Evolutionary conservation across 1,284 basidiomycete species (phyloP).

Genomic region (Porphyrellus sp.): DNA sequence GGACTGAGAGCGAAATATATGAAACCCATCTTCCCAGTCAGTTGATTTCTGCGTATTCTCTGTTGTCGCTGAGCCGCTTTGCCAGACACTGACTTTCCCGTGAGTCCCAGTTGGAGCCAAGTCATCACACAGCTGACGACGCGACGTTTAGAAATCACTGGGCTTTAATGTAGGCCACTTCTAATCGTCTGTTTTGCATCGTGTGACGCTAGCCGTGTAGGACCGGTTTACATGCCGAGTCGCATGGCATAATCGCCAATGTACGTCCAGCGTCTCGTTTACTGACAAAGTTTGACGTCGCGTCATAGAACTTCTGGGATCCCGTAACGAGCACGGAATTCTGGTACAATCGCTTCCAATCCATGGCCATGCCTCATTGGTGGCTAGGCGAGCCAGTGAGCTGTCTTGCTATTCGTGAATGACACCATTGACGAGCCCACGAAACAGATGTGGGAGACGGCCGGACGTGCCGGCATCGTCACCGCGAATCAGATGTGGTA

Average conservation of each 20-base stretch:
- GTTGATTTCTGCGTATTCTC: conserved; percentile 26
- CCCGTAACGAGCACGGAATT: conserved; percentile 61
- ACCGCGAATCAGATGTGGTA: conserved; percentile 91
- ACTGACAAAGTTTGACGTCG: neutral
- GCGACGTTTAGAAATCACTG: conserved; percentile 69
- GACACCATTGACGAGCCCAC: neutral
- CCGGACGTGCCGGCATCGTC: conserved; percentile 65
- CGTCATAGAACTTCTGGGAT: conserved; percentile 79
- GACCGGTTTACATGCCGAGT: conserved; percentile 85
- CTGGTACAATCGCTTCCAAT: conserved; percentile 61
- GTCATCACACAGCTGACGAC: neutral
- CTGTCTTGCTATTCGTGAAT: neutral
- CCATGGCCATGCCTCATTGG: conserved; percentile 69
- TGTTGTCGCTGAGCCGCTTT: conserved; percentile 3
- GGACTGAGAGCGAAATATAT: conserved; percentile 84
- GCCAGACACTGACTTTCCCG: conserved; percentile 85
- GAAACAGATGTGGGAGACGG: conserved; percentile 84
- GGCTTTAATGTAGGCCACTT: conserved; percentile 62
- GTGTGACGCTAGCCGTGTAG: conserved; percentile 37
- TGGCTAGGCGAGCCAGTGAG: conserved; percentile 86
- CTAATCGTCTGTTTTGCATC: neutral
- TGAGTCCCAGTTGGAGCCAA: conserved; percentile 39
- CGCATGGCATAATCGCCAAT: conserved; percentile 89
- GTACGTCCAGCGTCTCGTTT: conserved; percentile 39
- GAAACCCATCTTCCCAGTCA: conserved; percentile 81